Percentiles rank a stretch among this genome's conserved stretches.
Conservation (phyloP, 2,329 filamentous ascomycete species). For the Cadophora malorum region DNA sequence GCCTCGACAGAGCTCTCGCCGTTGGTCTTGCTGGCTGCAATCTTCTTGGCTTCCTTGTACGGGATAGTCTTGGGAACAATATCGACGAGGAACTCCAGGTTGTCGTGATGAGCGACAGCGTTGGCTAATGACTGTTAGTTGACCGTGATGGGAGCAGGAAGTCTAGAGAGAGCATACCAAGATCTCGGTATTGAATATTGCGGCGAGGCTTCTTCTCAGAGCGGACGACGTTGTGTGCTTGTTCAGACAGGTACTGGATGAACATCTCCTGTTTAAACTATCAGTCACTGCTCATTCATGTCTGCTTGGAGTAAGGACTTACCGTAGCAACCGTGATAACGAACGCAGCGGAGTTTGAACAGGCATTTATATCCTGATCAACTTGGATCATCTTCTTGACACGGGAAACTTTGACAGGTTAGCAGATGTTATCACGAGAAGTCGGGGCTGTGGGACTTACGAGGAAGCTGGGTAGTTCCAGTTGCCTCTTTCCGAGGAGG, state of each 20-base stretch:
- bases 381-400: slow-evolving; percentile 95
- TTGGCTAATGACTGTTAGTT: slow-evolving; percentile 61
- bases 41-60: slow-evolving; percentile 74
- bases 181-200: slow-evolving; percentile 95
- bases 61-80: slow-evolving; percentile 86
- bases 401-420: slow-evolving; percentile 71
- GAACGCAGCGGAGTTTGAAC: slow-evolving; percentile 93
- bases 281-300: slow-evolving; percentile 19
- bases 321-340: slow-evolving; percentile 90
- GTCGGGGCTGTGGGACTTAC: slow-evolving; percentile 58
- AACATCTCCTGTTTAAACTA: slow-evolving; percentile 77
- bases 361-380: slow-evolving; percentile 84
- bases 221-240: slow-evolving; percentile 87
- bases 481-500: slow-evolving; percentile 81
- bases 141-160: slow-evolving; percentile 20
- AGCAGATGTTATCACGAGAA: slow-evolving; percentile 15
- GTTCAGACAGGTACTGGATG: slow-evolving; percentile 86
- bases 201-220: slow-evolving; percentile 89
- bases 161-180: slow-evolving; percentile 61
- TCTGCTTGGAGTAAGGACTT: slow-evolving; percentile 41
- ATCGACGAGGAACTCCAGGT: slow-evolving; percentile 93
- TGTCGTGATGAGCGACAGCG: slow-evolving; percentile 86
- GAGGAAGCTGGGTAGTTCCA: slow-evolving; percentile 82
- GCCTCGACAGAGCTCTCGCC: slow-evolving; percentile 34
- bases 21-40: slow-evolving; percentile 53